A percentile compares a stretch with the other conserved stretches of the same genome.
Evolutionary conservation across 352 stramenopile genomes (phyloP).

Genomic region (Phytophthora rubi): DNA sequence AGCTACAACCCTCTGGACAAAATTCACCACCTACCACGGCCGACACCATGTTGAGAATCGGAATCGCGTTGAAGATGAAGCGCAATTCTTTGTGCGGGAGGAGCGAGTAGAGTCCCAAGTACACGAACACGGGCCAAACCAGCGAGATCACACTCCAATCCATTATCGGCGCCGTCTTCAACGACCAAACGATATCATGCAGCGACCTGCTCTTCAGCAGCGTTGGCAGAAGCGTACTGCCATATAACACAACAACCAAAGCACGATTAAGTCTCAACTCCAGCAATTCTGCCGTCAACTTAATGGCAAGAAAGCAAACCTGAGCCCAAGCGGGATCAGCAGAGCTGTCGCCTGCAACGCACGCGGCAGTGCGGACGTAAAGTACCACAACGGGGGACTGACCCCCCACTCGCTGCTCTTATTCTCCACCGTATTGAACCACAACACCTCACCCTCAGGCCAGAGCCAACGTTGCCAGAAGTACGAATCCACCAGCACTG

Average conservation of each 20-base stretch:
- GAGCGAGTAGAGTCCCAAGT: slow-evolving; percentile 95
- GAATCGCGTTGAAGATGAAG: slow-evolving; percentile 97
- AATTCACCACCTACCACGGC: slow-evolving; percentile 72
- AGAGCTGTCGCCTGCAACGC: slow-evolving; percentile 81
- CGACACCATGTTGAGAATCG: slow-evolving; percentile 95
- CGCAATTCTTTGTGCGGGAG: slow-evolving; percentile 98
- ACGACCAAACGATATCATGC: slow-evolving; percentile 40
- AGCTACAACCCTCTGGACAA: background rate
- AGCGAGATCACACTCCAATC: slow-evolving; percentile 62
- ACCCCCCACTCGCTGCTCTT: slow-evolving; percentile 97
- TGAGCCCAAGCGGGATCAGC: slow-evolving; percentile 85
- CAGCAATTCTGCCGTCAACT: background rate
- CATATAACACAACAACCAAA: slow-evolving; percentile 4
- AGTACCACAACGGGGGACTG: slow-evolving; percentile 97
- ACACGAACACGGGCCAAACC: slow-evolving; percentile 78
- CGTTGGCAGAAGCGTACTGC: slow-evolving; percentile 53
- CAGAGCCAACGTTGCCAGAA: slow-evolving; percentile 96
- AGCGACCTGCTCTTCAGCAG: slow-evolving; percentile 51
- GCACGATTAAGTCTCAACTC: background rate
- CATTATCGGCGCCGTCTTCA: slow-evolving; percentile 51
- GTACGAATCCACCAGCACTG: slow-evolving; percentile 92
- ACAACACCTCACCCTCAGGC: slow-evolving; percentile 98
- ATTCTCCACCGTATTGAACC: slow-evolving; percentile 97
- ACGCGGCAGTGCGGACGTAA: slow-evolving; percentile 94
- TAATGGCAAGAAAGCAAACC: slow-evolving; percentile 35